Evolutionary conservation across 2,329 filamentous ascomycete genomes (phyloP), one percentile per base, ranked within the genome.

Genomic region (Diaporthe destruens): DNA sequence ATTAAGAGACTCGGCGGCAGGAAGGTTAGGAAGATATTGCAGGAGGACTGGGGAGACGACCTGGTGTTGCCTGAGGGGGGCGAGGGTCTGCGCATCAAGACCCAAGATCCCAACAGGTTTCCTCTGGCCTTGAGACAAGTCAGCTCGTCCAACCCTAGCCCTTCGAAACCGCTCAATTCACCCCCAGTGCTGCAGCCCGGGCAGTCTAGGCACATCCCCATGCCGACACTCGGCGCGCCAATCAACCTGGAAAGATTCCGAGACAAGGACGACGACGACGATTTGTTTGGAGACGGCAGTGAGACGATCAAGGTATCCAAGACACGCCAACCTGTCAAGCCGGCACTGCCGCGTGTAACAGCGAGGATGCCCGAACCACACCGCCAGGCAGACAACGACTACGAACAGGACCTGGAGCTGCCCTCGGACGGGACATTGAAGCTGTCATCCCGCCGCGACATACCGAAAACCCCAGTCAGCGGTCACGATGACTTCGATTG

Each of bases 1-100:
- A 98, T 98, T 80, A 97, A 97, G 84, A 89, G 95, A 77, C 87
- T 98, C 44, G 95, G 95, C 65, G 91, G 90, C 73, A 89, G 90
- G 76, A 94, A 92, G 78, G 87, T 93, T 25, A 92, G 91, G 78
- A 92, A 90, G 78, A 90, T 92, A 53, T 89, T 94, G 73, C 90
- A 93, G 75, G 93, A 95, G 77, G 93, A 96, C 80, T 96, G 94
- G 91, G 92, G 90, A 74, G 92, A 95, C 76, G 94, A 96, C 77
- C 82, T 96, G 63, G 92, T 94, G 77, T 81, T 95, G 20, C 91
- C 92, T 4, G 87, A 87, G 51, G 80, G 85, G 2, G 87, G 87
- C 39, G 87, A 90, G 73, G 85, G 84, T 7, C 84, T 95, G 73
- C 88, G 90, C 76, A 87, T 96, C 75, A 94, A 93, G 81, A 84